These are phyloP conservation scores for Penicillium sp. DNA, from an alignment of 2,329 filamentous ascomycete species.

Conservation along the genomic window DNA sequence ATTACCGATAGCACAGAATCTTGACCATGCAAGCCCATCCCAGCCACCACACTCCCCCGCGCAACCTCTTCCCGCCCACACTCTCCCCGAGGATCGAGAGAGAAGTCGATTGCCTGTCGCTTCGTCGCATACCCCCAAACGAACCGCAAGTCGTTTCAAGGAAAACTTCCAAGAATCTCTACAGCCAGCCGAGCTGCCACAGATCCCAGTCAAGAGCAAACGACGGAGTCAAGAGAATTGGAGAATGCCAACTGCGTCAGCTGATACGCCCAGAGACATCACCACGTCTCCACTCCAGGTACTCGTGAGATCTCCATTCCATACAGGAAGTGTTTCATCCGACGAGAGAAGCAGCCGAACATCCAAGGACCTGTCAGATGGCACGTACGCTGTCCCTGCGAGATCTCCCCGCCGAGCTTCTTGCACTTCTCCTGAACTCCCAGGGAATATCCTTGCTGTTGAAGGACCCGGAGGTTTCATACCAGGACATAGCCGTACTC, in stretches of 20 bases:
- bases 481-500: slow-evolving; percentile 12
- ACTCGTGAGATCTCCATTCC: slow-evolving; percentile 3
- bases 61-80: neutral
- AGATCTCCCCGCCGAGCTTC: slow-evolving; percentile 1
- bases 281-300: neutral
- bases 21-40: neutral
- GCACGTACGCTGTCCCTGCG: neutral
- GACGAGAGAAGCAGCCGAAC: neutral
- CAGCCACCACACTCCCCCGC: slow-evolving; percentile 4
- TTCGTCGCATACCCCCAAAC: neutral
- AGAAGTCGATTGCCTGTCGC: slow-evolving; percentile 2
- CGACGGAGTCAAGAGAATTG: slow-evolving; percentile 6
- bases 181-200: neutral
- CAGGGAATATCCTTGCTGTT: neutral
- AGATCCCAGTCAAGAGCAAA: neutral
- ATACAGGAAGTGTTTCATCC: slow-evolving; percentile 5
- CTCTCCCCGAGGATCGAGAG: slow-evolving; percentile 6
- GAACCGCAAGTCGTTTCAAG: neutral
- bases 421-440: neutral
- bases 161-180: slow-evolving; percentile 2
- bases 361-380: slow-evolving; percentile 2
- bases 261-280: neutral
- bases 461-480: neutral
- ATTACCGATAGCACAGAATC: neutral
- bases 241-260: neutral